Conservation (phyloP, 2,329 filamentous ascomycete species). For the Bipolaris victoriae region DNA sequence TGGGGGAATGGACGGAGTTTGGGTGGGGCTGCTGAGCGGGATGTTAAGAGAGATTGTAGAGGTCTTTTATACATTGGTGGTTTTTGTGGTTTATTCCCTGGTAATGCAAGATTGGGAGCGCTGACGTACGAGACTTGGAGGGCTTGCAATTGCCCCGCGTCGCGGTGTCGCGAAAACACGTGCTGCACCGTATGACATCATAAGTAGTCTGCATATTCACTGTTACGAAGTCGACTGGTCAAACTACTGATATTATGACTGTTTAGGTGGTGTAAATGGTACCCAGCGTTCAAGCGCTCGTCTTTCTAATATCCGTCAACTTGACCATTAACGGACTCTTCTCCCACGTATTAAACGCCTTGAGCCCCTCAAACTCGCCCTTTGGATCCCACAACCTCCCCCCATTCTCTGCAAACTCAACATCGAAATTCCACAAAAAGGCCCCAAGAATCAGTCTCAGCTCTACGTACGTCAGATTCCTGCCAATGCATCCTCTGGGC, state of each 20-base stretch:
- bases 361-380: conserved; percentile 36
- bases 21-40: neutral
- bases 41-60: neutral
- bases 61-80: neutral
- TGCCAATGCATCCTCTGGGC: conserved; percentile 42
- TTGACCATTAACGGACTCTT: conserved; percentile 43
- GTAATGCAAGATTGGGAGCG: neutral
- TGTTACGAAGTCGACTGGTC: neutral
- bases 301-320: conserved; percentile 38
- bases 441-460: conserved; percentile 39
- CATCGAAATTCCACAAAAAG: conserved; percentile 46
- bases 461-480: conserved; percentile 46
- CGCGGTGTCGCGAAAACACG: conserved; percentile 20
- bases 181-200: conserved; percentile 1
- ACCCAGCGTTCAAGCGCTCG: conserved; percentile 8
- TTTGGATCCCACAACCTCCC: conserved; percentile 35
- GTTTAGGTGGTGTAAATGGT: neutral
- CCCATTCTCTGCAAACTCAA: conserved; percentile 38
- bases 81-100: neutral
- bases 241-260: neutral
- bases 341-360: conserved; percentile 44
- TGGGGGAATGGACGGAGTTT: neutral
- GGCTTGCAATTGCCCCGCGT: conserved; percentile 19
- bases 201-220: neutral
- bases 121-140: conserved; percentile 19